Percentiles rank a stretch among this genome's conserved stretches.
These are phyloP conservation scores for Mortierella sp. DNA, from an alignment of 371 early-diverging fungal genomes.

Conservation along the genomic window DNA sequence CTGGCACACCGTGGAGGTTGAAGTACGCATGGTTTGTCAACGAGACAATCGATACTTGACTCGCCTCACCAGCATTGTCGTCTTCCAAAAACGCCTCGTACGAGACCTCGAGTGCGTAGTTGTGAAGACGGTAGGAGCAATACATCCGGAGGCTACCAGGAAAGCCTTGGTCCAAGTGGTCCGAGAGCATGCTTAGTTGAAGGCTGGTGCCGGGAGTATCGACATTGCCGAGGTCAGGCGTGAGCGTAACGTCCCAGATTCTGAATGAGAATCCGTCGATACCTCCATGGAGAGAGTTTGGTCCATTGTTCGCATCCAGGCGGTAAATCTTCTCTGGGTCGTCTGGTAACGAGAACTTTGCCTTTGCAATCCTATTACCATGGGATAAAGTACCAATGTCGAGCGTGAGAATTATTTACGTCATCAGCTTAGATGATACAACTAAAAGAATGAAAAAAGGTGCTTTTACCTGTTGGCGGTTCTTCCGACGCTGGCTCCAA, in stretches of 20 bases:
- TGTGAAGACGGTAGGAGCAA: slow-evolving; percentile 58
- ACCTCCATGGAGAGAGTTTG: slow-evolving; percentile 69
- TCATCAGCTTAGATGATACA: too few relatives aligned
- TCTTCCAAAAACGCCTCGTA: slow-evolving; percentile 44
- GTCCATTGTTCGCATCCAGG: slow-evolving; percentile 64
- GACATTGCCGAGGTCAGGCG: slow-evolving; percentile 23
- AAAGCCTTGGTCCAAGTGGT: slow-evolving; percentile 65
- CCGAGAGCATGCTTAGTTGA: slow-evolving; percentile 39
- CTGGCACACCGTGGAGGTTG: slow-evolving; percentile 68
- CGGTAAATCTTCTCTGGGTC: slow-evolving; percentile 52
- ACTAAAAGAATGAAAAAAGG: background rate
- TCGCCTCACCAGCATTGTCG: background rate
- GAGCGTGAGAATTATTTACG: background rate
- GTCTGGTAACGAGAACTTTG: slow-evolving; percentile 56
- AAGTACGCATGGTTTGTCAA: slow-evolving; percentile 73
- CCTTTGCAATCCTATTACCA: slow-evolving; percentile 62
- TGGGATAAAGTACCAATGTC: background rate
- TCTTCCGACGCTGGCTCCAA: slow-evolving; percentile 68
- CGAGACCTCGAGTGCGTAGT: slow-evolving; percentile 50
- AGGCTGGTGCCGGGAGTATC: slow-evolving; percentile 35
- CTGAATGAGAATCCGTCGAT: slow-evolving; percentile 60
- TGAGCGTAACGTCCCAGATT: slow-evolving; percentile 54
- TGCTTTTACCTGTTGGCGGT: slow-evolving; percentile 44
- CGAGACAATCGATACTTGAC: slow-evolving; percentile 58
- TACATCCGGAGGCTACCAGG: slow-evolving; percentile 62